A percentile compares a stretch with the other conserved stretches of the same genome.
Conservation (phyloP, 1,139 yeast genomes). For the Geotrichum australiense region DNA sequence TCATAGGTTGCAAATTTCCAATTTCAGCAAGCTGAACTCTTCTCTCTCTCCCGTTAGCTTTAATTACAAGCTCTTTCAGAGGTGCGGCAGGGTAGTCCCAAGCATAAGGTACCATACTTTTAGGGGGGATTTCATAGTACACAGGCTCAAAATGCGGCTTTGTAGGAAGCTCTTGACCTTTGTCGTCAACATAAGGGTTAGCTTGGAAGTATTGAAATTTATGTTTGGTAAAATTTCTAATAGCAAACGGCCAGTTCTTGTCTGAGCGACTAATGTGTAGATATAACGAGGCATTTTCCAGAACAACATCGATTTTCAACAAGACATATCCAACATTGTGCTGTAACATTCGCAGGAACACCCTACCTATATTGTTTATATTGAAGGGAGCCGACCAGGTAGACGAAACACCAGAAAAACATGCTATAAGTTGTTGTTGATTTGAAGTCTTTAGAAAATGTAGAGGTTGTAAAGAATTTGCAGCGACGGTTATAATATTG, state of each 20-base stretch:
- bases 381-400: constrained; percentile 87
- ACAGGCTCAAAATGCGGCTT: constrained; percentile 40
- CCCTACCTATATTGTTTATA: constrained; percentile 76
- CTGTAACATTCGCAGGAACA: constrained; percentile 62
- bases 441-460: constrained; percentile 49
- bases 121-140: constrained; percentile 73
- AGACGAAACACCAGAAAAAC: constrained; percentile 45
- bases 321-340: constrained; percentile 60
- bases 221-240: constrained; percentile 77
- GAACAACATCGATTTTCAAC: constrained; percentile 61
- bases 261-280: constrained; percentile 67
- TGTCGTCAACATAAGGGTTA: constrained; percentile 70
- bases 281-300: constrained; percentile 78
- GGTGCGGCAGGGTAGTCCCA: constrained; percentile 96
- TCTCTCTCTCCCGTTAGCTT: constrained; percentile 65
- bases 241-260: constrained; percentile 85
- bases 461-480: constrained; percentile 53
- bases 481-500: constrained; percentile 34
- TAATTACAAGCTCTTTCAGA: constrained; percentile 68
- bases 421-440: constrained; percentile 49
- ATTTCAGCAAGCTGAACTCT: constrained; percentile 84
- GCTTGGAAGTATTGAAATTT: constrained; percentile 83
- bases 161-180: constrained; percentile 46
- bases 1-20: constrained; percentile 84
- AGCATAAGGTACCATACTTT: constrained; percentile 96